Base-by-base conservation (phyloP, 331 rosid species). In the Quercus tomentella region DNA sequence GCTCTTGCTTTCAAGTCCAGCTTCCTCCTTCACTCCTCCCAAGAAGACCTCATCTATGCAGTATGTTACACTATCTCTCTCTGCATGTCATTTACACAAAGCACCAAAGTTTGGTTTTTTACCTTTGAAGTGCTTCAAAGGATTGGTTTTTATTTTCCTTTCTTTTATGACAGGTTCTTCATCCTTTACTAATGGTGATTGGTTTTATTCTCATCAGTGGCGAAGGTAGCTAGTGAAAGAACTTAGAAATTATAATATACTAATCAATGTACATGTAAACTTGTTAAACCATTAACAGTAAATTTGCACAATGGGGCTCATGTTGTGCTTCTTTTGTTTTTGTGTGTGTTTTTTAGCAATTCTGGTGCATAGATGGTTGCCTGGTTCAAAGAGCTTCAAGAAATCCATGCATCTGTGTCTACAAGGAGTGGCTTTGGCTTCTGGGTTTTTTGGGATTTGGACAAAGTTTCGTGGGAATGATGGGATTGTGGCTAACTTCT, bases 191-290 rank as follows among this genome's bases (percentile, higher is more conserved):
- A 4, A 95, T 93, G 99, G 97, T 95, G 71, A 89, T 95, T 81
- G 99, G 99, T n/a, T 91, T 95, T 76, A 84, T 92, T 71, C 91
- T 93, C 61, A 60, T 93, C 65, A 93, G 92, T 72, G 99, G 99
- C 79, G 97, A 95, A 89, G 99, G 99, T 93, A 82, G 99, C 98
- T 93, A 82, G 23, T 45, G 73, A 5, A 18, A 56, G 63, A 69
- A 25, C 49, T 79, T 74, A 55, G 12, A 56, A 75, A 78, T 52
- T 57, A 1, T 49, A 30, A 49, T 12, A 18, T 9, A 49, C 54
- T 49, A 43, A 41, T 3, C 11, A 26, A 54, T 43, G 26, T 18
- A 3, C 43, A 23, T 26, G 55, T 56, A 26, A 35, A 18, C 20
- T 14, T 25, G 26, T 30, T 10, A 26, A 21, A 23, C 51, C 61